Conservation (phyloP, 371 early-diverging fungal species). For the Chytridium lagenaria region DNA sequence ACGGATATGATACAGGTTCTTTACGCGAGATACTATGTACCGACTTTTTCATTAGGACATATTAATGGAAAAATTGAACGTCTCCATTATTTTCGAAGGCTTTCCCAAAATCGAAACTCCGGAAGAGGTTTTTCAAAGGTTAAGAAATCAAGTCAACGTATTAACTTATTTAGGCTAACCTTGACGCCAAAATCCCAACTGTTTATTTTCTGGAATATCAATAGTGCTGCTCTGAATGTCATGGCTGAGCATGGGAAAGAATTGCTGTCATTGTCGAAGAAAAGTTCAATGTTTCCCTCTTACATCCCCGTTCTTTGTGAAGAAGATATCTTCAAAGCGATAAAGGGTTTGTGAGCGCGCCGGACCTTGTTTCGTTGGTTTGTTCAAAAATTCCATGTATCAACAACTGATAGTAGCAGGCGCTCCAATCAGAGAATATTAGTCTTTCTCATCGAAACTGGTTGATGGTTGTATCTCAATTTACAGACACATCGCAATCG, state of each 20-base stretch:
- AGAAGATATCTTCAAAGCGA: neutral
- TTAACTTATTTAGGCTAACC: neutral
- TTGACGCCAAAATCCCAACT: neutral
- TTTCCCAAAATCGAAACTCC: neutral
- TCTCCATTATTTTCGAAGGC: neutral
- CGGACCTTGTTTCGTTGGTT: neutral
- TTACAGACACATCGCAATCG: neutral
- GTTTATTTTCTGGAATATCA: neutral
- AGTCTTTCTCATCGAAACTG: neutral
- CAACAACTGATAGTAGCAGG: too few species aligned
- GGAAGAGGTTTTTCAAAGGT: neutral
- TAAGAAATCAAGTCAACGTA: neutral
- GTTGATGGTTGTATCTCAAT: neutral
- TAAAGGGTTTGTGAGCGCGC: neutral
- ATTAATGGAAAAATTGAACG: neutral
- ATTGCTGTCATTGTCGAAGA: neutral
- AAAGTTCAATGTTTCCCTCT: neutral
- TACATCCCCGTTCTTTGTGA: neutral
- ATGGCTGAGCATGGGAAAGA: neutral
- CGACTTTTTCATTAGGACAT: too few species aligned
- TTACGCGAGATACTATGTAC: too few species aligned
- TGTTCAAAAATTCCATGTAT: too few species aligned
- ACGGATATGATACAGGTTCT: too few species aligned
- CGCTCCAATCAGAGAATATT: neutral
- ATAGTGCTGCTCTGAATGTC: neutral